phyloP scores from a whole-genome alignment of 2,329 filamentous ascomycete genomes.

The Xylariaceae sp. region DNA sequence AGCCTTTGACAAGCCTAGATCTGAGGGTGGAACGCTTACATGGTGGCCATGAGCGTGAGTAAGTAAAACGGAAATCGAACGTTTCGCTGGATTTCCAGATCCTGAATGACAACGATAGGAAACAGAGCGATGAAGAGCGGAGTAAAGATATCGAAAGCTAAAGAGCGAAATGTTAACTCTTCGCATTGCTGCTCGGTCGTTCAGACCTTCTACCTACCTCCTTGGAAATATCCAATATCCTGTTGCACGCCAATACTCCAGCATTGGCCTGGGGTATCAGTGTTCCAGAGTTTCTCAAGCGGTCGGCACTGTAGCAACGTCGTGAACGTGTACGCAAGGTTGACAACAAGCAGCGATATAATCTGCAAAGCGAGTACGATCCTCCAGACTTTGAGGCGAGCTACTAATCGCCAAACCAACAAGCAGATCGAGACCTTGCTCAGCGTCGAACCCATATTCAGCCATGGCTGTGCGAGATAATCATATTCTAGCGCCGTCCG shows the following conservation, averaged over 20 bases:
- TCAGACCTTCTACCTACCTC: constrained; percentile 19
- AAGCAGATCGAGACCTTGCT: constrained; percentile 39
- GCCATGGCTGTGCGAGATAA: constrained; percentile 37
- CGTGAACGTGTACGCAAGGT: constrained; percentile 32
- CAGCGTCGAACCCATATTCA: constrained; percentile 34
- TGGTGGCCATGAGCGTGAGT: constrained; percentile 29
- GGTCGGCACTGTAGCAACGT: constrained; percentile 38
- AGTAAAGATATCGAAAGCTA: constrained; percentile 36
- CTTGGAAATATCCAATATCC: constrained; percentile 36
- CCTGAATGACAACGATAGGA: constrained; percentile 31
- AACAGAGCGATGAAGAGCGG: constrained; percentile 38
- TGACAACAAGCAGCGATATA: constrained; percentile 32
- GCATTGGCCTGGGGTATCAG: constrained; percentile 30
- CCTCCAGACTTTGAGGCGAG: constrained; percentile 30
- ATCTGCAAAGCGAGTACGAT: constrained; percentile 31
- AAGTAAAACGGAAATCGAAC: constrained; percentile 36
- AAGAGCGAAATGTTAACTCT: too few relatives aligned
- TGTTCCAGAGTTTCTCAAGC: constrained; percentile 37
- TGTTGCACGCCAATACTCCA: constrained; percentile 33
- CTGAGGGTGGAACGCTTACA: constrained; percentile 21
- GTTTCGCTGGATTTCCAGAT: constrained; percentile 27
- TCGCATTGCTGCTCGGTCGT: too few relatives aligned
- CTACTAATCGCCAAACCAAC: constrained; percentile 33
- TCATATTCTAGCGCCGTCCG: constrained; percentile 33
- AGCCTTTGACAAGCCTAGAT: not conserved